Conservation (phyloP, 352 stramenopile genomes). For the Phytopythium aichiense region DNA sequence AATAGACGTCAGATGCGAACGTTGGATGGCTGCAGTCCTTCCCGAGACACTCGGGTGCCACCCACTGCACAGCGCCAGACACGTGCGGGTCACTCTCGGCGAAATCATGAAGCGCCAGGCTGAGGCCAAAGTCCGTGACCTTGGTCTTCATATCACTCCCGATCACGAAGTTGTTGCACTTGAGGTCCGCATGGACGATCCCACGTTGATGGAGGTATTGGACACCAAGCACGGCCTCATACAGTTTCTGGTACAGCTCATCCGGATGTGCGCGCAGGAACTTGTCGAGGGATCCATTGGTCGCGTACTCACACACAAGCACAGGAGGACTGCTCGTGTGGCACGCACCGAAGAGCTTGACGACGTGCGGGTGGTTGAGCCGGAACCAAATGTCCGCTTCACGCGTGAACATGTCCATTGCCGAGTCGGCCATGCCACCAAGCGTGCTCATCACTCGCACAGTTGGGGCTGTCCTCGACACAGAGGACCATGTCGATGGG, state of each 20-base stretch:
- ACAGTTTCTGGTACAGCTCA: background rate
- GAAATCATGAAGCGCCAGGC: background rate
- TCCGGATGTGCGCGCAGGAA: background rate
- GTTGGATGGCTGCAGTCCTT: conserved; percentile 5
- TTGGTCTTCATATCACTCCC: background rate
- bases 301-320: background rate
- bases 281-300: background rate
- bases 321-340: background rate
- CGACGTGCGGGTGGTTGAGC: conserved; percentile 12
- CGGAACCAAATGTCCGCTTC: background rate
- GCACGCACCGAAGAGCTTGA: conserved; percentile 14
- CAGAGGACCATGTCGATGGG: background rate
- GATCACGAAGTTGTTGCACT: conserved; percentile 12
- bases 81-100: background rate
- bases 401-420: background rate
- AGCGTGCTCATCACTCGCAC: background rate
- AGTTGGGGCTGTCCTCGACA: background rate
- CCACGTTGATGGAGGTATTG: background rate
- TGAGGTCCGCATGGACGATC: background rate
- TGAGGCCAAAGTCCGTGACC: background rate
- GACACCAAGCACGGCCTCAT: background rate
- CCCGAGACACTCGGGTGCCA: conserved; percentile 23
- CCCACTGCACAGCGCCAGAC: conserved; percentile 15
- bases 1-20: conserved; percentile 1
- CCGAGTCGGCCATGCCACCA: too few species aligned